phyloP scores from a whole-genome alignment of 2,329 filamentous ascomycete genomes.

The Stemphylium lycopersici region DNA sequence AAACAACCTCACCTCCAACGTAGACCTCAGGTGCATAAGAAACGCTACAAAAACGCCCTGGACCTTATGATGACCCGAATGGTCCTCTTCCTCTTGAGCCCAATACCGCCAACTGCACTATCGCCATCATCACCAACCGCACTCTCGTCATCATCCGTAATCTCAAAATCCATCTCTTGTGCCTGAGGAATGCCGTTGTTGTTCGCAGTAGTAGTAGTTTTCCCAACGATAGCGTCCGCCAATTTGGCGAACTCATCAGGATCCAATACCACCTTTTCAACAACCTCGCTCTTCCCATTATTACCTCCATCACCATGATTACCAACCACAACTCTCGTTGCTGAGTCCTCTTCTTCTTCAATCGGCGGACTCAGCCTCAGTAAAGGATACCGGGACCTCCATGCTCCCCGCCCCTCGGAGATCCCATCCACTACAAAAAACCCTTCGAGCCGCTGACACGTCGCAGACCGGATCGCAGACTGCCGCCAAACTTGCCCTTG shows the following conservation, averaged over 20 bases:
- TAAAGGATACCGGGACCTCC: conserved; percentile 38
- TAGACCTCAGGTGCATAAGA: not conserved
- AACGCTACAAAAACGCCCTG: conserved; percentile 42
- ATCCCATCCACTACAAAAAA: conserved; percentile 56
- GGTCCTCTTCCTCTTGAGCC: conserved; percentile 37
- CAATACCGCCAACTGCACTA: conserved; percentile 26
- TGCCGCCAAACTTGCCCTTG: conserved; percentile 44
- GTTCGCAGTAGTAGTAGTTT: not conserved
- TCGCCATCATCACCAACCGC: conserved; percentile 21
- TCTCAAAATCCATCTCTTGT: conserved; percentile 28
- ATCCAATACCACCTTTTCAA: conserved; percentile 18
- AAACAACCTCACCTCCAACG: not conserved
- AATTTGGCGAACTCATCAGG: conserved; percentile 8
- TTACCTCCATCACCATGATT: too few relatives aligned
- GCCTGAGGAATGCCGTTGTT: conserved; percentile 1
- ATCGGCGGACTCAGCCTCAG: conserved; percentile 36
- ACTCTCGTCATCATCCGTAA: conserved; percentile 26
- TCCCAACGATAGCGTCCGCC: conserved; percentile 3
- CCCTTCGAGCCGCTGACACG: conserved; percentile 56
- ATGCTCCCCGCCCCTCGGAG: conserved; percentile 36
- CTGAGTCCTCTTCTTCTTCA: conserved; percentile 36
- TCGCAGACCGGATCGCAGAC: conserved; percentile 42
- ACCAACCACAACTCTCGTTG: conserved; percentile 18
- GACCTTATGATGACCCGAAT: conserved; percentile 43
- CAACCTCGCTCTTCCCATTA: conserved; percentile 8